Evolutionary conservation across 768 basidiomycete genomes (phyloP).

Genomic region (Suillus bovinus): DNA sequence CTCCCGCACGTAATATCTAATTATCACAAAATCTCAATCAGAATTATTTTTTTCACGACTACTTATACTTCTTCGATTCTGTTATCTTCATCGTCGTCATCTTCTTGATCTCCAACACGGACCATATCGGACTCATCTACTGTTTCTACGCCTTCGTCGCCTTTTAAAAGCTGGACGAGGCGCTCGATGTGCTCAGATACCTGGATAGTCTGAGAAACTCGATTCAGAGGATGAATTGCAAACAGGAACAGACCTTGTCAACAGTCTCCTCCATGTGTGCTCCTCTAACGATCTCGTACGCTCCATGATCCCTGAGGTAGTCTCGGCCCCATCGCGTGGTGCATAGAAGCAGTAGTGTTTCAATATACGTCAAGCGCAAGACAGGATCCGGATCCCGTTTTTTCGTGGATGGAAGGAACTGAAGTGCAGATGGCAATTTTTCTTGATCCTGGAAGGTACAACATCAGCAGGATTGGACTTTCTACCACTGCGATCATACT

Average conservation of each 20-base stretch:
- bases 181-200: constrained; percentile 87
- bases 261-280: constrained; percentile 78
- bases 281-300: constrained; percentile 81
- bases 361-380: constrained; percentile 82
- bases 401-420: constrained; percentile 87
- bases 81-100: constrained; percentile 63
- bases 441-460: constrained; percentile 76
- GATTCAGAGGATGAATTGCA: not conserved
- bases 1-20: not conserved
- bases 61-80: constrained; percentile 71
- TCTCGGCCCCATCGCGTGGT: constrained; percentile 90
- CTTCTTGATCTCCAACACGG: constrained; percentile 23
- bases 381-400: constrained; percentile 75
- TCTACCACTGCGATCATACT: constrained; percentile 37
- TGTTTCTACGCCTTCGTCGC: constrained; percentile 63
- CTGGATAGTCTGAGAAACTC: constrained; percentile 37
- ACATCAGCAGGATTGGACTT: constrained; percentile 8
- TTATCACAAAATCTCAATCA: not conserved
- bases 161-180: constrained; percentile 82
- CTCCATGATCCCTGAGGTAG: constrained; percentile 73
- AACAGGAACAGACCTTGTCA: constrained; percentile 57
- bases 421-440: constrained; percentile 76
- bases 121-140: constrained; percentile 37
- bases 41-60: constrained; percentile 17
- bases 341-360: constrained; percentile 85